Evolutionary conservation across 139 green algal genomes (phyloP), one percentile per base, ranked within the genome.

Genomic region (Pleodorina starrii): DNA sequence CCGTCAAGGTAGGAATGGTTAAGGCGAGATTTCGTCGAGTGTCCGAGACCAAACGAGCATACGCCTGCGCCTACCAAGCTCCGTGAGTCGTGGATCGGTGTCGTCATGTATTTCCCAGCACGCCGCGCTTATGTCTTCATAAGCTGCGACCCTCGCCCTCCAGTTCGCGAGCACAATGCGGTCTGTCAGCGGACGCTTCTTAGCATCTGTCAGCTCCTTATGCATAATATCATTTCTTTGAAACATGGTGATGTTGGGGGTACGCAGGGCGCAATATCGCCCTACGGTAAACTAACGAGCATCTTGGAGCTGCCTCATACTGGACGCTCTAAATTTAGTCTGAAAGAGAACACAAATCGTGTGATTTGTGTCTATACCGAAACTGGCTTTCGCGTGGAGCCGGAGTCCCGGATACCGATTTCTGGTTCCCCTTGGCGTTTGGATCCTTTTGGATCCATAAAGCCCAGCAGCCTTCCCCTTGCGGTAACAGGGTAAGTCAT

Each of bases 131-230:
- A 99, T 95, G 76, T 97, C 93, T 29, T 96, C 95, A 66, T 96
- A 99, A 0, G 92, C 96, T 66, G 97, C 96, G 5, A 90, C 92
- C 5, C 97, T 90, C 23, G 97, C 97, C 89, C 99, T 99, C 97
- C 97, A 99, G 76, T 95, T 97, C 27, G 94, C 93, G 93, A 99
- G 96, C 1, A 51, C 90, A 1, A 95, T 86, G 38, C 95, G 90
- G 72, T 98, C 94, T 16, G 46, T 29, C 10, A 97, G 73, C 0
- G 96, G 93, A 25, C 96, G 88, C 83, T 95, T 95, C 32, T 91
- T 91, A 7, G 96, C 96, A 7, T 95, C 94, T 7, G 84, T 88
- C 17, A 99, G 69, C 17, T 83, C 69, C 25, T 48, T n/a, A n/a
- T n/a, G n/a, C n/a, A n/a, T 50, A 23, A 89, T 48, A 29, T 89